Percentiles rank a stretch among this genome's conserved stretches.
phyloP scores from a whole-genome alignment of 495 filamentous ascomycete species.

The Beverwykella pulmonaria region DNA sequence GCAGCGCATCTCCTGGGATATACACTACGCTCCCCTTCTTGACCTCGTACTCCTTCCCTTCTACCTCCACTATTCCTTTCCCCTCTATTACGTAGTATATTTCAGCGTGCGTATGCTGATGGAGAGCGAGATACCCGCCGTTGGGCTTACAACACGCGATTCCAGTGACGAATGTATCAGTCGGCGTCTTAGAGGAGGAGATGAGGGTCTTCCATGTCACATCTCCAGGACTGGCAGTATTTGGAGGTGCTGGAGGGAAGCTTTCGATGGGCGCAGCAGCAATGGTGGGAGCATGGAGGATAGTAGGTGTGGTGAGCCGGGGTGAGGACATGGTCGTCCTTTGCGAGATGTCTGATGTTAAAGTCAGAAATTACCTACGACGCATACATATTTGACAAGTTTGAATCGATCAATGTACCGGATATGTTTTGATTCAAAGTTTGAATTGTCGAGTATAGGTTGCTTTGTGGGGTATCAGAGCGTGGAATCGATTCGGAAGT shows the following conservation, averaged over 20 bases:
- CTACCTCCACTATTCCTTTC: constrained; percentile 5
- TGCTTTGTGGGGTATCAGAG: too few species aligned
- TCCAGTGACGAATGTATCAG: constrained; percentile 16
- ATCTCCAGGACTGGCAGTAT: not conserved
- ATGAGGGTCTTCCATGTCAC: constrained; percentile 25
- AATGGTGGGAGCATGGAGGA: constrained; percentile 9
- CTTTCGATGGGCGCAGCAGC: too few species aligned
- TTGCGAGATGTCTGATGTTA: too few species aligned
- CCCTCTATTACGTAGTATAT: constrained; percentile 18
- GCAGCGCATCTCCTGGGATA: constrained; percentile 25
- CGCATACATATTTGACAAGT: too few species aligned
- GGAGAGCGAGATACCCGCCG: constrained; percentile 15
- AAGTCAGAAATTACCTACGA: too few species aligned
- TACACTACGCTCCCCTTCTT: constrained; percentile 21
- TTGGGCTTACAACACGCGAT: constrained; percentile 11
- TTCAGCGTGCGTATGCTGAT: constrained; percentile 22
- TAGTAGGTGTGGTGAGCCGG: constrained; percentile 1
- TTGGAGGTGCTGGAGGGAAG: too few species aligned
- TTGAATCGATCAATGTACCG: too few species aligned
- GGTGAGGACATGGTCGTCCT: not conserved
- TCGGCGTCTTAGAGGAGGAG: not conserved
- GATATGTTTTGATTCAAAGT: too few species aligned
- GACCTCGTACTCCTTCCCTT: constrained; percentile 19
- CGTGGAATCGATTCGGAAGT: too few species aligned
- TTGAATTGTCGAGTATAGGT: too few species aligned